Evolutionary conservation across 129 eudicot species (phyloP).

Genomic region (Flaveria robusta): DNA sequence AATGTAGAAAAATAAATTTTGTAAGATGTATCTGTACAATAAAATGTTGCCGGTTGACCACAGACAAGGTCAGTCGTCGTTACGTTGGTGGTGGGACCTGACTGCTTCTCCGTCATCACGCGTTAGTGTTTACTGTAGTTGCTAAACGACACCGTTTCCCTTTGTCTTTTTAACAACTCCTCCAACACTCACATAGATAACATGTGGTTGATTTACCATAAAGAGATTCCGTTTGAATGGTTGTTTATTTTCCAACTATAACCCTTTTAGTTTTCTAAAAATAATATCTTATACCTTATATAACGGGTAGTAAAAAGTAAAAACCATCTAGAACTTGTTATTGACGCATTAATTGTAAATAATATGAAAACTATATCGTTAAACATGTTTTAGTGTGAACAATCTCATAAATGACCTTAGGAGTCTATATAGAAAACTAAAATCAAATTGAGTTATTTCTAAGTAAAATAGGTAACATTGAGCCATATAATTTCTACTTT

Average conservation of each 20-base stretch:
- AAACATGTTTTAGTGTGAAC: too few species aligned
- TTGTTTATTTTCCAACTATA: neutral
- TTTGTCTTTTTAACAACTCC: neutral
- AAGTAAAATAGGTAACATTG: too few species aligned
- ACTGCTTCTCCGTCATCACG: conserved; percentile 33
- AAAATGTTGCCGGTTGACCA: conserved; percentile 75
- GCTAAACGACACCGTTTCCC: conserved; percentile 40
- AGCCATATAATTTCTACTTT: neutral
- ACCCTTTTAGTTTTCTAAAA: neutral
- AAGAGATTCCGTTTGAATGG: conserved; percentile 27
- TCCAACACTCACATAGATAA: conserved; percentile 23
- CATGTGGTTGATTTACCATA: conserved; percentile 29
- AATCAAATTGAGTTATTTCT: too few species aligned
- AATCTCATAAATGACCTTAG: too few species aligned
- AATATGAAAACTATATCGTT: too few species aligned
- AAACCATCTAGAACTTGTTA: too few species aligned
- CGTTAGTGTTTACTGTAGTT: conserved; percentile 33
- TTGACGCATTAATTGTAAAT: too few species aligned
- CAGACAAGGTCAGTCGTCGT: conserved; percentile 50
- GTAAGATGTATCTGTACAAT: conserved; percentile 37
- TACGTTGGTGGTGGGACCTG: conserved; percentile 35
- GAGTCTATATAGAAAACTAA: too few species aligned
- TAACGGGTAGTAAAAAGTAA: neutral
- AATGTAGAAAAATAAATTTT: too few species aligned
- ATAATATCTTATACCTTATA: neutral